These are phyloP conservation scores for Ophiognomonia clavigignenti-juglandacearum DNA, from an alignment of 2,329 filamentous ascomycete genomes.

Conservation along the genomic window DNA sequence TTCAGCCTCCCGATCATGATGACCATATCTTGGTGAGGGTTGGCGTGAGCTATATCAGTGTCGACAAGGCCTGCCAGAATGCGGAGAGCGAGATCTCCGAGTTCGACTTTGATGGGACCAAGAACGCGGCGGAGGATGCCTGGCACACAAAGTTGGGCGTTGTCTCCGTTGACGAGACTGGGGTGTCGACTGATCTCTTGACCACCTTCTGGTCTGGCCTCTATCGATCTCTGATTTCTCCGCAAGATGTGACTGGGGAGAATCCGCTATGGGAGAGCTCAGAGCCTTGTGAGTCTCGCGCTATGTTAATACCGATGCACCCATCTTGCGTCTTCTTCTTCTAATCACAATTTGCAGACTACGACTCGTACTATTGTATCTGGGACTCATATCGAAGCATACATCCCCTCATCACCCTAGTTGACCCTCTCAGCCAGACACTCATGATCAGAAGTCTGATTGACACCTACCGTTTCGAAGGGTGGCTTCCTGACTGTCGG, in stretches of 20 bases:
- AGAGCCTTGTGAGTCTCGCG: conserved; percentile 42
- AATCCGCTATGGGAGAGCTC: conserved; percentile 59
- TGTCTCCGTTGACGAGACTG: conserved; percentile 31
- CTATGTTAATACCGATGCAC: background rate
- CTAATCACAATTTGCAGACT: conserved; percentile 33
- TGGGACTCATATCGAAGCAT: conserved; percentile 66
- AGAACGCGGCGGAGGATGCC: conserved; percentile 46
- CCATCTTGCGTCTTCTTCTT: background rate
- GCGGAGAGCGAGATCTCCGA: conserved; percentile 42
- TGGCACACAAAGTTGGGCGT: conserved; percentile 62
- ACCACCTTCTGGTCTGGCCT: conserved; percentile 44
- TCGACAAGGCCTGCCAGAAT: conserved; percentile 11
- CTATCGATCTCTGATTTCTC: conserved; percentile 65
- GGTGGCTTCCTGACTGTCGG: conserved; percentile 69
- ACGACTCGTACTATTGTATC: conserved; percentile 68
- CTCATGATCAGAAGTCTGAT: conserved; percentile 64
- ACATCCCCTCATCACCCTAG: conserved; percentile 60
- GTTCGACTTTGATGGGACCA: conserved; percentile 56
- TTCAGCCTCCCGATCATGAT: conserved; percentile 12
- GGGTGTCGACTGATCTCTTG: conserved; percentile 11
- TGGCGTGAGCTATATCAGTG: conserved; percentile 10
- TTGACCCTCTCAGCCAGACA: conserved; percentile 58
- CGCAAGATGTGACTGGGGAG: conserved; percentile 70
- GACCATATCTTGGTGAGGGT: conserved; percentile 13
- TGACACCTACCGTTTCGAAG: conserved; percentile 64